Percentiles rank a stretch among this genome's conserved stretches.
These are phyloP conservation scores for Tothia fuscella DNA, from an alignment of 2,329 filamentous ascomycete species.

Conservation along the genomic window DNA sequence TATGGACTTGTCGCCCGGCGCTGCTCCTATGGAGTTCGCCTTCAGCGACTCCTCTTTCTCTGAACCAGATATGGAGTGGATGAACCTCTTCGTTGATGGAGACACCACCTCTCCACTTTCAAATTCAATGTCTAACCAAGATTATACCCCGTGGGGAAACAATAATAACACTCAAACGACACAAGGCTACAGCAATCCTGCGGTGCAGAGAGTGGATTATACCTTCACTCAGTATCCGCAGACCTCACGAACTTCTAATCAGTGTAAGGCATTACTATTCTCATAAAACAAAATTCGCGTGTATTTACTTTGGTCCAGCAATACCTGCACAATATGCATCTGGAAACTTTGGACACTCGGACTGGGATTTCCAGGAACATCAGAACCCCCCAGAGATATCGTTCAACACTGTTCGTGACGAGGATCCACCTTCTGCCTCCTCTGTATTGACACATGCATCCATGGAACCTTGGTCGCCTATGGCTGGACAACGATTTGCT, in stretches of 20 bases:
- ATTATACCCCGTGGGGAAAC: background rate
- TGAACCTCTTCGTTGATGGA: background rate
- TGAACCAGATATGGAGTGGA: background rate
- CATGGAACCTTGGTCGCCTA: background rate
- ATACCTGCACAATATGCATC: background rate
- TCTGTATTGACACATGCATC: slow-evolving; percentile 3
- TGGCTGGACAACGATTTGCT: background rate
- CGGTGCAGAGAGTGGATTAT: background rate
- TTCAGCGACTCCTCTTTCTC: background rate
- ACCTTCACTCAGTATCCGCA: background rate
- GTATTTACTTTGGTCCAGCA: background rate
- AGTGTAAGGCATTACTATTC: background rate
- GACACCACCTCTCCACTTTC: background rate
- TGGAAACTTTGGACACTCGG: background rate
- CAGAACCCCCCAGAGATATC: background rate
- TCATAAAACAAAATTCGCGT: background rate
- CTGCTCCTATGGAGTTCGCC: background rate
- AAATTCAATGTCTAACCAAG: background rate
- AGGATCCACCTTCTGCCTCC: background rate
- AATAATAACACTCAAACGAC: background rate
- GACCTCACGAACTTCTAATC: background rate
- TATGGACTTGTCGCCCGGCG: background rate
- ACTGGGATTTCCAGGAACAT: background rate
- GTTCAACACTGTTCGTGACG: background rate
- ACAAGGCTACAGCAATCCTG: background rate